phyloP scores from a whole-genome alignment of 2,329 filamentous ascomycete genomes.

The Dothistroma pini region DNA sequence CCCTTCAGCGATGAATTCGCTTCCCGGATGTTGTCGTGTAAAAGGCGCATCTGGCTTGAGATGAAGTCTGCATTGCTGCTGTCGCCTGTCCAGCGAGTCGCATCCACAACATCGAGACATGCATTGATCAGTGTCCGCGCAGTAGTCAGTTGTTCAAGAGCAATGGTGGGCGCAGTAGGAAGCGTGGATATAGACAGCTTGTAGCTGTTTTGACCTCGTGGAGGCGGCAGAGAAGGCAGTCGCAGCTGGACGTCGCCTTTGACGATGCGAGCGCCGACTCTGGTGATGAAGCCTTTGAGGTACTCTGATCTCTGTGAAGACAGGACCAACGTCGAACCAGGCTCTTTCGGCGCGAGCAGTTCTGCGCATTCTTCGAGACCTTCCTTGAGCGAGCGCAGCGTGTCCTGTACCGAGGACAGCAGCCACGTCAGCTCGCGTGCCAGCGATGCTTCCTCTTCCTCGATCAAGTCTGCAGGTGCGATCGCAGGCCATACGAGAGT shows the following conservation, averaged over 20 bases:
- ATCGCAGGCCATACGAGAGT: conserved; percentile 60
- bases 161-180: conserved; percentile 54
- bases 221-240: conserved; percentile 62
- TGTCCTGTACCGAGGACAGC: conserved; percentile 57
- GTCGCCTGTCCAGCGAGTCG: conserved; percentile 70
- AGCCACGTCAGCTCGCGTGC: conserved; percentile 63
- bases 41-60: conserved; percentile 55
- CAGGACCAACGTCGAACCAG: conserved; percentile 83
- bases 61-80: conserved; percentile 56
- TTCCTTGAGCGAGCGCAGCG: conserved; percentile 58
- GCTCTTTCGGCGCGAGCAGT: conserved; percentile 77
- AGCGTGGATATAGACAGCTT: conserved; percentile 51
- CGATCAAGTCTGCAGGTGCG: conserved; percentile 47
- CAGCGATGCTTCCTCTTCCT: conserved; percentile 52
- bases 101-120: conserved; percentile 75
- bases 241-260: conserved; percentile 81
- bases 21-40: conserved; percentile 59
- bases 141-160: conserved; percentile 66
- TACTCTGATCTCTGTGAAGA: conserved; percentile 82
- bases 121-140: conserved; percentile 76
- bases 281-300: conserved; percentile 88
- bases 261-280: conserved; percentile 84
- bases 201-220: conserved; percentile 50
- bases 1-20: conserved; percentile 59
- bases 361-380: conserved; percentile 86